These are phyloP conservation scores for Neurospora sp. DNA, from an alignment of 495 filamentous ascomycete species.

Conservation along the genomic window DNA sequence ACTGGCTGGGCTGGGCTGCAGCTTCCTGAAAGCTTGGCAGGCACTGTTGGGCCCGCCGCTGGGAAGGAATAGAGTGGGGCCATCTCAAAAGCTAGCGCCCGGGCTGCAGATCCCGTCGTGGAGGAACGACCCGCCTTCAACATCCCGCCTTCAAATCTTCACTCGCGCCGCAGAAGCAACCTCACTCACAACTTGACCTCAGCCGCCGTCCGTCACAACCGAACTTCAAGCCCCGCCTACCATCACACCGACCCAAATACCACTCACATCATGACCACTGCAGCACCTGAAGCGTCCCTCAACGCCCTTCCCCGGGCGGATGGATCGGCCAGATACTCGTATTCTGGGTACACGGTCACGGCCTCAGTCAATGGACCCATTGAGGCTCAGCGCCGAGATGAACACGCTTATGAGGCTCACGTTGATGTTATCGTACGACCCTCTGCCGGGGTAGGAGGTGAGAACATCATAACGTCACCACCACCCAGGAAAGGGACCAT, in stretches of 20 bases:
- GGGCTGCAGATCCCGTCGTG: neutral
- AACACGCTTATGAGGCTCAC: slow-evolving; percentile 79
- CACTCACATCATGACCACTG: slow-evolving; percentile 30
- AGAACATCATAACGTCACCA: slow-evolving; percentile 30
- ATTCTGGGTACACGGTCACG: slow-evolving; percentile 69
- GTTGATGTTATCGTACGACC: slow-evolving; percentile 87
- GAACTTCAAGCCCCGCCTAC: neutral
- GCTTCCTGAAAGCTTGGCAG: neutral
- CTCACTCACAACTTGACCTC: neutral
- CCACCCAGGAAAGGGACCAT: neutral
- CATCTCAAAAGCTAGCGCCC: neutral
- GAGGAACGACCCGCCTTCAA: neutral
- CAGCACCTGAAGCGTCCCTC: slow-evolving; percentile 38
- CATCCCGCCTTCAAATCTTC: slow-evolving; percentile 3
- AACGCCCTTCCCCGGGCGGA: slow-evolving; percentile 63
- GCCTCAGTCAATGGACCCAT: slow-evolving; percentile 88
- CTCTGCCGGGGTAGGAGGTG: slow-evolving; percentile 73
- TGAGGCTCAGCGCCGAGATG: slow-evolving; percentile 77
- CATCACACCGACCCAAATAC: neutral
- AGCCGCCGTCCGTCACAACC: neutral
- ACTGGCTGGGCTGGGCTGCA: neutral
- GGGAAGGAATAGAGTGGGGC: neutral
- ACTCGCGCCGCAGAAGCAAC: neutral
- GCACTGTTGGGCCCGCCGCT: neutral
- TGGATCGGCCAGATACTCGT: slow-evolving; percentile 76